Evolutionary conservation across 176 grass and related monocot genomes (phyloP), one percentile per base, ranked within the genome.

Genomic region (Carex parvula): DNA sequence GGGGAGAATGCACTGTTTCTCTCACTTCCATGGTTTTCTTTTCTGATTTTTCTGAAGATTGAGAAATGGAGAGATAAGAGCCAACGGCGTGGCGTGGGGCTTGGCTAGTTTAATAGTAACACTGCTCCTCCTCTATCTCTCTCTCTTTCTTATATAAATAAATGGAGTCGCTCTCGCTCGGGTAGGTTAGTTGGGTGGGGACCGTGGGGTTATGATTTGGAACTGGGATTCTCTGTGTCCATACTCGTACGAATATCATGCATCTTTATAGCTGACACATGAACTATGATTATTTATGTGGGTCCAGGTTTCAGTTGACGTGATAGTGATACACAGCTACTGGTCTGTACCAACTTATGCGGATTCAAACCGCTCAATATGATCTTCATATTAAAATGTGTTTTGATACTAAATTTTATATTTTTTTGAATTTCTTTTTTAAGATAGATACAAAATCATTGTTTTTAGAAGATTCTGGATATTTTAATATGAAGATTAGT

Each of bases 1-100:
- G 76, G 22, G 74, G 84, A 53, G 84, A 75, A 21, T 83, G 64
- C 85, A 67, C 63, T 4, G 64, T 69, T 71, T 85, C 89, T 62
- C 83, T 88, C 54, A n/a, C 62, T 71, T 89, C 61, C 88, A 85
- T 89, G 62, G 69, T 55, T 84, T 20, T 59, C 39, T 82, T 87
- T 73, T 46, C 15, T 83, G 1, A 48, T 48, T 44, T 44, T 44
- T 8, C 33, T 35, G 33, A 35, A 35, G 30, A n/a, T 2, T 24
- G 29, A 56, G 26, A 3, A 32, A 24, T n/a, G 44, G 24, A 79
- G 54, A 24, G 17, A 11, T n/a, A 33, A 60, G 37, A 1, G 22
- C 33, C 4, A 35, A 35, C 33, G 33, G 33, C 33, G 33, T 35
- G 33, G 33, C 33, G 2, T 35, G 33, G 33, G 33, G 33, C 33